A percentile compares a stretch with the other conserved stretches of the same genome.
phyloP scores from a whole-genome alignment of 176 grass and related monocot genomes.

The Pontederia crassipes region DNA sequence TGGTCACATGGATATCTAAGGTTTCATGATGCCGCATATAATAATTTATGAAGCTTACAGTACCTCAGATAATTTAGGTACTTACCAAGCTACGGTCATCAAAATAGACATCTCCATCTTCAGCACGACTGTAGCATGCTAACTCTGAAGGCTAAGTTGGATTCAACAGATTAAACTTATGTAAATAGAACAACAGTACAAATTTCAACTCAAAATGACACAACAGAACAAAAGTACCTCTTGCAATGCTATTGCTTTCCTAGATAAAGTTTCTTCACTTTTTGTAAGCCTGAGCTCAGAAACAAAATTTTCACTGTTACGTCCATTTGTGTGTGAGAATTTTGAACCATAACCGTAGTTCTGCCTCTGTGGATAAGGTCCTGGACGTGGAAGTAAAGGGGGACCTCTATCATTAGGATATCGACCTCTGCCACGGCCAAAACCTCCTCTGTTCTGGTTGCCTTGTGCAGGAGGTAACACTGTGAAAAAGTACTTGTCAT shows the following conservation, averaged over 20 bases:
- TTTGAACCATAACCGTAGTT: conserved; percentile 56
- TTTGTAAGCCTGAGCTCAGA: conserved; percentile 98
- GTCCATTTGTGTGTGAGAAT: conserved; percentile 63
- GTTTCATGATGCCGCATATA: too few species aligned
- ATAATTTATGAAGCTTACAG: too few species aligned
- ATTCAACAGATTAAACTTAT: too few species aligned
- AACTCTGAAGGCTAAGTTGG: conserved; percentile 67
- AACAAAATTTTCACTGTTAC: conserved; percentile 79
- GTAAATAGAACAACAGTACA: too few species aligned
- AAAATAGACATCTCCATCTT: conserved; percentile 80
- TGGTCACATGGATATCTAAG: background rate
- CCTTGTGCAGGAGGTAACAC: conserved; percentile 61
- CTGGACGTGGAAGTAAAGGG: conserved; percentile 81
- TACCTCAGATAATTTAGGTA: background rate
- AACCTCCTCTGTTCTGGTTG: conserved; percentile 69
- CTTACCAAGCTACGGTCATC: conserved; percentile 92
- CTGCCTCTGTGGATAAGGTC: conserved; percentile 53
- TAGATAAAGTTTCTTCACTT: conserved; percentile 94
- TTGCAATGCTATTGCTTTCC: conserved; percentile 82
- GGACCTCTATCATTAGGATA: conserved; percentile 51
- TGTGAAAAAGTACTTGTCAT: conserved; percentile 22
- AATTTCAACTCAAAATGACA: background rate
- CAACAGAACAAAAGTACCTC: conserved; percentile 41
- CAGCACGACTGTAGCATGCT: conserved; percentile 68
- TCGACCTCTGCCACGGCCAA: conserved; percentile 36